phyloP scores from a whole-genome alignment of 73 alveolate species.

The Urostyla sp. region DNA sequence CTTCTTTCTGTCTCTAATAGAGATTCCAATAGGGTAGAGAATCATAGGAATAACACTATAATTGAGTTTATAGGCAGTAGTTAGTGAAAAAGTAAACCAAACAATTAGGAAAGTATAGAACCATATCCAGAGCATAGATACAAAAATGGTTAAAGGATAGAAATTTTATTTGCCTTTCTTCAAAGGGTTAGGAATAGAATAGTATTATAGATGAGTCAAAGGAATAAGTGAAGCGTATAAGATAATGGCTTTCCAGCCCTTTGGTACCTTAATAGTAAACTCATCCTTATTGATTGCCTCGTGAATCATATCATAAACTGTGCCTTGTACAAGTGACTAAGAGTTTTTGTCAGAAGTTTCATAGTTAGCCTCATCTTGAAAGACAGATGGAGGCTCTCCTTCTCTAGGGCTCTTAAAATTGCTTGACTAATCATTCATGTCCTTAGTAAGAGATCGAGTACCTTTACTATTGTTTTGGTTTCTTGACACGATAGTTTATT shows the following conservation, averaged over 20 bases:
- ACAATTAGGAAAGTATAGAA: conserved; percentile 59
- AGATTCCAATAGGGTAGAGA: conserved; percentile 68
- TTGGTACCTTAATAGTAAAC: conserved; percentile 6
- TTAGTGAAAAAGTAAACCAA: conserved; percentile 66
- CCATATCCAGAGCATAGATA: conserved; percentile 61
- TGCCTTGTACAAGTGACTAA: not conserved
- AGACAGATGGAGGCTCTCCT: not conserved
- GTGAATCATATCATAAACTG: conserved; percentile 28
- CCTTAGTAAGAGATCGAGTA: no score
- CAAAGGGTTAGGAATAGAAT: conserved; percentile 63
- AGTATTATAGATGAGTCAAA: conserved; percentile 30
- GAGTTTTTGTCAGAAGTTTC: conserved; percentile 24
- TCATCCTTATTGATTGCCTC: conserved; percentile 36
- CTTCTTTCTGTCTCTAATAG: conserved; percentile 70
- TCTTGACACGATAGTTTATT: no score
- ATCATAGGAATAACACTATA: conserved; percentile 63
- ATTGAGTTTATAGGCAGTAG: conserved; percentile 47
- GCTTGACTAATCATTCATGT: not conserved
- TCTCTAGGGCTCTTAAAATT: no score
- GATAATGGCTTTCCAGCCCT: not conserved
- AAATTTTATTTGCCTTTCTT: conserved; percentile 38
- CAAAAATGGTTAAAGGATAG: conserved; percentile 66
- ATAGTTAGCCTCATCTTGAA: not conserved
- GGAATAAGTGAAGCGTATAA: conserved; percentile 49
- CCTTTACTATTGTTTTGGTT: no score